phyloP scores from a whole-genome alignment of 306 rosid genomes.

The Arachis hypogaea region DNA sequence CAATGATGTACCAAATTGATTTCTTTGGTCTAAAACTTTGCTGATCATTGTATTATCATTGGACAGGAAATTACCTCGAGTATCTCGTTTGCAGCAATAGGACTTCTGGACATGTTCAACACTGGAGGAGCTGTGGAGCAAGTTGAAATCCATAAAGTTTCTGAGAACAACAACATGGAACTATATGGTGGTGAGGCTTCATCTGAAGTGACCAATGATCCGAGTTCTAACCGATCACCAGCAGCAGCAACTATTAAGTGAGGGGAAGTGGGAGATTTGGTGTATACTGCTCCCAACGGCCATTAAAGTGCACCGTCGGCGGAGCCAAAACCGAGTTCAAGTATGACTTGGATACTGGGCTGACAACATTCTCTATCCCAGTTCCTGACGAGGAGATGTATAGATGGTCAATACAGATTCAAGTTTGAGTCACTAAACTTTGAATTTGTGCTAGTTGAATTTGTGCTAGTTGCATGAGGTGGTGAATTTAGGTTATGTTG shows the following conservation, averaged over 20 bases:
- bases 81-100: constrained; percentile 81
- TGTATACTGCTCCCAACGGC: constrained; percentile 68
- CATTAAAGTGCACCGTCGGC: constrained; percentile 57
- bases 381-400: constrained; percentile 62
- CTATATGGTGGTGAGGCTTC: constrained; percentile 49
- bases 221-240: constrained; percentile 46
- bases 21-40: constrained; percentile 13
- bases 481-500: too few species aligned
- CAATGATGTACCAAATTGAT: background rate
- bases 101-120: constrained; percentile 87
- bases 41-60: constrained; percentile 7
- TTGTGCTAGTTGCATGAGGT: too few species aligned
- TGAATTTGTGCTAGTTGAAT: too few species aligned
- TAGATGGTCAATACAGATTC: constrained; percentile 67
- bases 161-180: constrained; percentile 49
- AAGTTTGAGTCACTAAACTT: constrained; percentile 47
- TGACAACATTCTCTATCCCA: constrained; percentile 61
- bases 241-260: constrained; percentile 56
- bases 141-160: constrained; percentile 47
- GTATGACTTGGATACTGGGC: constrained; percentile 62
- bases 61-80: constrained; percentile 61
- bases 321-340: constrained; percentile 45
- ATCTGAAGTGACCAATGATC: constrained; percentile 47
- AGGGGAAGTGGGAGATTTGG: constrained; percentile 87
- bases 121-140: constrained; percentile 72